Percentiles rank a stretch among this genome's conserved stretches.
Conservation (phyloP, 257 asterid species). For the Fraxinus excelsior region DNA sequence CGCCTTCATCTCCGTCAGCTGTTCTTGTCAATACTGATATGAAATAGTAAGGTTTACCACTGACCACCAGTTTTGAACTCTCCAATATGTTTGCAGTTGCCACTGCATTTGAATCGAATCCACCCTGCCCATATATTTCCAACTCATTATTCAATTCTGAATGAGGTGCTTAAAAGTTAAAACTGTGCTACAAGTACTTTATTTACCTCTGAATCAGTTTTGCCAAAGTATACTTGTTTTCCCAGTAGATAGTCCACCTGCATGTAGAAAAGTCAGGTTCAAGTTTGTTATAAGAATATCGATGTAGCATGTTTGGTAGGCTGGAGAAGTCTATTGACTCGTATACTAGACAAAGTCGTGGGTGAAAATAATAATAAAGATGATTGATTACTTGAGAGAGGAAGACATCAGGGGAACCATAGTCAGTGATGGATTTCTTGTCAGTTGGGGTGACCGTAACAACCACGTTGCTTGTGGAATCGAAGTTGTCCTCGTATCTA, state of each 20-base stretch:
- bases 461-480: conserved; percentile 34
- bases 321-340: not conserved
- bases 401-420: conserved; percentile 49
- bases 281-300: not conserved
- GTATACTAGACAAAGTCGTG: not conserved
- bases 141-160: not conserved
- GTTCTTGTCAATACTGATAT: conserved; percentile 80
- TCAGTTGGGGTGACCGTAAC: conserved; percentile 45
- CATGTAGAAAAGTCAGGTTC: not conserved
- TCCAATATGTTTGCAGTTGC: conserved; percentile 88
- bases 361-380: not conserved
- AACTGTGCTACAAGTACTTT: conserved; percentile 10
- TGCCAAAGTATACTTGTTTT: conserved; percentile 46
- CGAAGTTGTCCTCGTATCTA: conserved; percentile 59
- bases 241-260: conserved; percentile 63
- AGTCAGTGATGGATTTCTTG: conserved; percentile 54
- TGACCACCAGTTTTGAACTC: conserved; percentile 50
- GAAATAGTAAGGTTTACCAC: conserved; percentile 57
- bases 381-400: conserved; percentile 36
- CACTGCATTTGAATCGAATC: conserved; percentile 75
- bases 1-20: conserved; percentile 92
- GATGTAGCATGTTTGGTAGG: not conserved
- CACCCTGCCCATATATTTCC: conserved; percentile 53
- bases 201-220: conserved; percentile 56
- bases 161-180: not conserved